Evolutionary conservation across 306 rosid genomes (phyloP).

Genomic region (Ziziphus jujuba): DNA sequence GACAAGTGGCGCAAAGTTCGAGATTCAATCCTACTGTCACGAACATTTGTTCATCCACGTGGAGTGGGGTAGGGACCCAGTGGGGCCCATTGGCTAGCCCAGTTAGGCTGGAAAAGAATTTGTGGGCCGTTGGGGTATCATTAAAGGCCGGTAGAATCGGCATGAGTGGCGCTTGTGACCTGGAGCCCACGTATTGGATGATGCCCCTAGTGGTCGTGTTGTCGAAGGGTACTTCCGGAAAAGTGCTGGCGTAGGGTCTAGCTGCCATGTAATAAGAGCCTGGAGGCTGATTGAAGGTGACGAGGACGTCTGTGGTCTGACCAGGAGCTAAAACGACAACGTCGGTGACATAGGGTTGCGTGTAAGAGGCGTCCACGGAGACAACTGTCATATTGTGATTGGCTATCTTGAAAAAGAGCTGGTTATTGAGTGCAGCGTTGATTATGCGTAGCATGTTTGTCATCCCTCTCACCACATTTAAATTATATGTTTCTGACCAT

Average conservation of each 20-base stretch:
- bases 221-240: background rate
- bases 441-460: constrained; percentile 55
- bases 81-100: constrained; percentile 39
- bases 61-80: constrained; percentile 48
- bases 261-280: constrained; percentile 73
- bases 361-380: constrained; percentile 61
- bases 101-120: constrained; percentile 43
- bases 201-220: constrained; percentile 41
- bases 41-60: constrained; percentile 53
- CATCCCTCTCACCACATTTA: constrained; percentile 48
- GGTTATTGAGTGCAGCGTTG: constrained; percentile 62
- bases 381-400: constrained; percentile 63
- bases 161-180: constrained; percentile 30
- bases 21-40: constrained; percentile 40
- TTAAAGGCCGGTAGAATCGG: constrained; percentile 35
- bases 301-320: constrained; percentile 59
- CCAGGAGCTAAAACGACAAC: constrained; percentile 50
- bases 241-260: constrained; percentile 23
- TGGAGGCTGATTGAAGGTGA: constrained; percentile 30
- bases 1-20: constrained; percentile 38
- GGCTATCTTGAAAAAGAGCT: constrained; percentile 63
- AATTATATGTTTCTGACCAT: constrained; percentile 27
- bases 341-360: constrained; percentile 41
- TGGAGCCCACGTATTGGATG: constrained; percentile 32
- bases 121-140: constrained; percentile 53